Base-by-base conservation (phyloP, 345 rosid species). In the Gossypium stocksii region DNA sequence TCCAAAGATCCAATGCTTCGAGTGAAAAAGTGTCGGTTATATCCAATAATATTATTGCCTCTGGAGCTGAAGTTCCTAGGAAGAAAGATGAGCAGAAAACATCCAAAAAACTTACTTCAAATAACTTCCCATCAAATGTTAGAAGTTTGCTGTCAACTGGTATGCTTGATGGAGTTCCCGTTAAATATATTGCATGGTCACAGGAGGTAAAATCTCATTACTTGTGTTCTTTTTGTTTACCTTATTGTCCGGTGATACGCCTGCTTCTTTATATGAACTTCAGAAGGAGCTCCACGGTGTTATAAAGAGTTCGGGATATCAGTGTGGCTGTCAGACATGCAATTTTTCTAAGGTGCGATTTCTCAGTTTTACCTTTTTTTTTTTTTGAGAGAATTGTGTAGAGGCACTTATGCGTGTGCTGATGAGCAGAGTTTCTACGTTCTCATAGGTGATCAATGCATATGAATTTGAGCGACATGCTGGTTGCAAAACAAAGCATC, bases 401-500 rank as follows among this genome's bases (percentile, higher is more conserved):
- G n/a, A 56, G n/a, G 22, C 53, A 54, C 43, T 22, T 66, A 38
- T 41, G 17, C 11, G 11, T 54, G 19, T 15, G 9, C 59, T 79
- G 53, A 62, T 69, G 49, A 59, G 58, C 51, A 10, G 34, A 41
- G 48, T 75, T 79, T 65, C 17, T 17, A 17, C 17, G 11, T 51
- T 17, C 52, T 67, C 11, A 23, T 48, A 85, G 88, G 85, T 87
- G 20, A 76, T 85, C 51, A 87, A 87, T 78, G 90, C 88, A 29
- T 87, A 75, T 66, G 86, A 85, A 79, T 87, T 85, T 76, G 90
- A 87, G 84, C 84, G 82, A n/a, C 90, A 85, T 80, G 90, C 89
- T 71, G 80, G 81, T 78, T 84, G 89, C 87, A 86, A 86, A 81
- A 86, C 89, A 15, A 84, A 86, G 66, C 90, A 87, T 71, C 88